Base-by-base conservation (phyloP, 2,329 filamentous ascomycete species). In the Westerdykella sp. region DNA sequence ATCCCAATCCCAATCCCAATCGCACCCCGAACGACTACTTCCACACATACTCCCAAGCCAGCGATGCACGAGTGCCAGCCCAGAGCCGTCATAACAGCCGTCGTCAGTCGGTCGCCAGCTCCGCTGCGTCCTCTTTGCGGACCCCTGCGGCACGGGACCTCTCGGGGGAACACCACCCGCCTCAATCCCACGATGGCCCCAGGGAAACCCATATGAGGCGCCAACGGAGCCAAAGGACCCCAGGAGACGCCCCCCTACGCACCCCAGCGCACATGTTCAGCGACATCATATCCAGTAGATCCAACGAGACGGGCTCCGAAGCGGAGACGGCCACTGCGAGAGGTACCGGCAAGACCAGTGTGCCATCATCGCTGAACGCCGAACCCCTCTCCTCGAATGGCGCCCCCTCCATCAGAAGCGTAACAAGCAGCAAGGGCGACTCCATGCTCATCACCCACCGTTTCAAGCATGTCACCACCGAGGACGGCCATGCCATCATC, bases 401-500 rank as follows among this genome's bases (percentile, higher is more conserved):
- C 4, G 57, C 50, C 25, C 43, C 48, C 9, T 72, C 69, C 0
- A 44, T 53, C 9, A 60, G 45, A 43, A 72, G 69, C 39, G 56
- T 40, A 14, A 56, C 48, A 11, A 67, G 66, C 42, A 66, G 58
- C 25, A 39, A 64, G 2, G 70, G 68, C 7, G 72, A 80, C 1
- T 35, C 16, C 3, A 57, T 68, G 1, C 69, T 85, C 21, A 60
- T 89, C 2, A 87, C 86, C 1, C 74, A 81, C 18, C 82, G 88
- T 2, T 95, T 94, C 67, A 85, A 83, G 53, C 87, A 95, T 59
- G 73, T 85, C 4, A 71, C 84, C 21, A 89, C 85, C 0, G 80
- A 85, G 2, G 84, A 81, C 13, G 88, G 88, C 0, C 87, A 95
- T 67, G 81, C 84, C 21, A 78, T 95, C 23, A 86, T 95, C 42